Evolutionary conservation across 352 stramenopile species (phyloP), one percentile per base, ranked within the genome.

Genomic region (Phytophthora niederhauseri): DNA sequence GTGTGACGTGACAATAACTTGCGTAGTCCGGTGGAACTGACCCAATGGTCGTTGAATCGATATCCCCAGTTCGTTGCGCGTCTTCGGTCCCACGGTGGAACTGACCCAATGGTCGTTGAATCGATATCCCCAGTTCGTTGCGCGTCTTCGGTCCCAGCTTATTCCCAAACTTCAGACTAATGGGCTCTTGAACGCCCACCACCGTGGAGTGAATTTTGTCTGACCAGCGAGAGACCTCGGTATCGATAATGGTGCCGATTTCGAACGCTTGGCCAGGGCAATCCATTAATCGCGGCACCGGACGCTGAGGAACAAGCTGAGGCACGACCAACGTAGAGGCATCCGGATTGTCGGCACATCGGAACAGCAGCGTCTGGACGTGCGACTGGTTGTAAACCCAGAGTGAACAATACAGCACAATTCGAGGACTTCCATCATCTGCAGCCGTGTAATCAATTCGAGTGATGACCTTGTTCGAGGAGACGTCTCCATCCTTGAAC

Each of bases 301-400:
- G 82, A 6, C 83, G 78, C 26, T 93, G 78, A 1, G 80, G 76
- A 15, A 94, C 75, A 3, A 94, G 68, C 50, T 92, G 84, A 61
- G 88, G 89, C 0, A 86, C 78, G 22, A 74, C 70, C 24, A 95
- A 66, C n/a, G 73, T 70, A 3, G 73, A 55, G 2, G 73, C 61
- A 56, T 80, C 77, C 6, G 72, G 54, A 2, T 84, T 82, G 41
- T 97, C 88, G 2, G 87, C 74, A 61, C 79, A 91, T 9, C 90
- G 87, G 28, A 95, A 89, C 17, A 95, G 62, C 28, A 97, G 61
- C 31, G 78, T 92, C 26, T 91, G 79, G 8, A 97, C 78, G 26
- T 97, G 90, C 20, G 85, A 95, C 61, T 97, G 88, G 57, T 97
- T 97, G 68, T 96, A 97, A n/a, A 97, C 82, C 90, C 90, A 97